These are phyloP conservation scores for Mortierella sp. DNA, from an alignment of 371 early-diverging fungal genomes.

Conservation along the genomic window DNA sequence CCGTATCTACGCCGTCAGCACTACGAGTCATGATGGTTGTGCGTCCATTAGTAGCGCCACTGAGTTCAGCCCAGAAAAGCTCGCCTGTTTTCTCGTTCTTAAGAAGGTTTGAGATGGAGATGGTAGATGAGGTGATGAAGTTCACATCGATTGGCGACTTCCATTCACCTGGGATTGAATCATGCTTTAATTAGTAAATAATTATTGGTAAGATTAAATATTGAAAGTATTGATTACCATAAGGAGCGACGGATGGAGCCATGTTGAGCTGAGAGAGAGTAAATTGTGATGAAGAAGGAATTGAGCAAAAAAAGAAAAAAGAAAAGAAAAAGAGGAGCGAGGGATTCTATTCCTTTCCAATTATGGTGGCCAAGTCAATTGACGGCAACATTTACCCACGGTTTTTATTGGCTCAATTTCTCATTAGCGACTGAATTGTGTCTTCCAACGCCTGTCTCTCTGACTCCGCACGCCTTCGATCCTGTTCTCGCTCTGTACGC, in stretches of 20 bases:
- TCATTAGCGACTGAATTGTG: slow-evolving; percentile 9
- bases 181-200: not conserved
- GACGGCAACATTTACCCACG: slow-evolving; percentile 16
- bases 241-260: slow-evolving; percentile 45
- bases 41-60: slow-evolving; percentile 45
- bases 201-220: not conserved
- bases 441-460: slow-evolving; percentile 17
- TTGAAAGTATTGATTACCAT: slow-evolving; percentile 17
- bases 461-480: not conserved
- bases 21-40: slow-evolving; percentile 42
- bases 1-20: slow-evolving; percentile 29
- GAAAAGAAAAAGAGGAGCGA: not conserved
- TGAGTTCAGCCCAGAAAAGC: slow-evolving; percentile 47
- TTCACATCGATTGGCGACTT: slow-evolving; percentile 48
- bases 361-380: not conserved
- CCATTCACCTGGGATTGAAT: slow-evolving; percentile 40
- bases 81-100: slow-evolving; percentile 49
- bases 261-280: slow-evolving; percentile 17
- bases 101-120: slow-evolving; percentile 22
- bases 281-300: not conserved
- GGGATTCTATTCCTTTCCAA: no score
- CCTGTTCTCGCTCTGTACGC: slow-evolving; percentile 11
- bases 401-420: not conserved
- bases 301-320: slow-evolving; percentile 3
- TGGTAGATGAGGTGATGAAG: slow-evolving; percentile 51